Evolutionary conservation across 73 alveolate species (phyloP), one percentile per base, ranked within the genome.

Genomic region (Blepharisma japonicum): DNA sequence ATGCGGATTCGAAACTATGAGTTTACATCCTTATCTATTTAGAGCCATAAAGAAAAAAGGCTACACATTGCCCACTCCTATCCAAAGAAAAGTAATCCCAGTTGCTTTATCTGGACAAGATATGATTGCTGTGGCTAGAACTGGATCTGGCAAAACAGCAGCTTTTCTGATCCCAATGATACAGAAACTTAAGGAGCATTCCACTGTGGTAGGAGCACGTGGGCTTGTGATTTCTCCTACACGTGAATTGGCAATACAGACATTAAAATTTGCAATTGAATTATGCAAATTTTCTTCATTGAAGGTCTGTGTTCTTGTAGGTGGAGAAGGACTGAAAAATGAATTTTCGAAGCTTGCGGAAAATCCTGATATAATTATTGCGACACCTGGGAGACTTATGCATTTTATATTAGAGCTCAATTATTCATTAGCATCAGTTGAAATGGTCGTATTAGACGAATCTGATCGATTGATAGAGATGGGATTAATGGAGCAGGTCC

Each of bases 71-170:
- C 99, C 99, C 5, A 96, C 99, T 11, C 99, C 99, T 32, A 96
- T 96, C 72, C 95, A 96, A 86, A 88, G 97, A 87, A 95, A 96
- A 79, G 92, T 95, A 51, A 94, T 96, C 51, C 99, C 99, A 53
- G 91, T 83, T 74, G 92, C 92, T 78, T 80, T 96, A 81, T 94
- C 94, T 76, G 99, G 98, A 38, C 79, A 80, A 70, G 97, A 96
- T 68, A 87, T 96, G 45, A 94, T 96, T 1, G 99, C 98, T 0
- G 94, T 91, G 84, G 95, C 99, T 4, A 87, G 96, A 84, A 96
- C 98, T n/a, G 99, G 99, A 6, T 86, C 97, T 50, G 99, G 99
- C 39, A 96, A 96, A 84, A 96, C 99, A 4, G 99, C 96, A 6
- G 98, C 99, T 7, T 96, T 96, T 83, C 68, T 96, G 42, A 93